phyloP scores from a whole-genome alignment of 495 filamentous ascomycete genomes.

The Hypoxylon cercidicola region DNA sequence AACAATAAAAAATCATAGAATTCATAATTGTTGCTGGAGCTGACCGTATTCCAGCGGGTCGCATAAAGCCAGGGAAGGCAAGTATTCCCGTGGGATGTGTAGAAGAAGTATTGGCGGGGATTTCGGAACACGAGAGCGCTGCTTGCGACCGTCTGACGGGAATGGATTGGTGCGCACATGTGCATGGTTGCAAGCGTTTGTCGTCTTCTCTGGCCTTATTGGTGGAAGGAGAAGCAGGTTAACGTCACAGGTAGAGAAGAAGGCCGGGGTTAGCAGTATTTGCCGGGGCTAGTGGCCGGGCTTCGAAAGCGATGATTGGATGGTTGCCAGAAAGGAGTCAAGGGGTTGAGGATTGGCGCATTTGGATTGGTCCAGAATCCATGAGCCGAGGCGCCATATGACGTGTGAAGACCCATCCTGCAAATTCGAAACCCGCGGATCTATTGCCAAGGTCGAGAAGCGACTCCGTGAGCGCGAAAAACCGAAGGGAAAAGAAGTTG shows the following conservation, averaged over 20 bases:
- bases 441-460: slow-evolving; percentile 1
- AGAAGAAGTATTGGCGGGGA: slow-evolving; percentile 5
- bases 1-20: not conserved
- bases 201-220: slow-evolving; percentile 21
- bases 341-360: slow-evolving; percentile 12
- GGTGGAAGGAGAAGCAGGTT: slow-evolving; percentile 26
- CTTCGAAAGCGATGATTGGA: slow-evolving; percentile 26
- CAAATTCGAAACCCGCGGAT: slow-evolving; percentile 8
- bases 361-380: slow-evolving; percentile 27
- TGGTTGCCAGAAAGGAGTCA: slow-evolving; percentile 4
- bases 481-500: not conserved
- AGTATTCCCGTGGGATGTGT: slow-evolving; percentile 19
- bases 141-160: slow-evolving; percentile 12
- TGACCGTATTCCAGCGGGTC: slow-evolving; percentile 5
- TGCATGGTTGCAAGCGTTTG: slow-evolving; percentile 28
- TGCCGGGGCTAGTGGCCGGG: slow-evolving; percentile 34
- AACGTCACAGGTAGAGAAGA: slow-evolving; percentile 34
- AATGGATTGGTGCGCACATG: slow-evolving; percentile 6
- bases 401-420: slow-evolving; percentile 31
- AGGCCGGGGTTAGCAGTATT: slow-evolving; percentile 30
- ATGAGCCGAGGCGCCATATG: slow-evolving; percentile 34
- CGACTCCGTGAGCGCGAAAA: not conserved
- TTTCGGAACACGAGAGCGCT: not conserved
- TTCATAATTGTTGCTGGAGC: not conserved
- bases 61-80: slow-evolving; percentile 12